These are phyloP conservation scores for Cercospora beticola DNA, from an alignment of 2,329 filamentous ascomycete species.

Conservation along the genomic window DNA sequence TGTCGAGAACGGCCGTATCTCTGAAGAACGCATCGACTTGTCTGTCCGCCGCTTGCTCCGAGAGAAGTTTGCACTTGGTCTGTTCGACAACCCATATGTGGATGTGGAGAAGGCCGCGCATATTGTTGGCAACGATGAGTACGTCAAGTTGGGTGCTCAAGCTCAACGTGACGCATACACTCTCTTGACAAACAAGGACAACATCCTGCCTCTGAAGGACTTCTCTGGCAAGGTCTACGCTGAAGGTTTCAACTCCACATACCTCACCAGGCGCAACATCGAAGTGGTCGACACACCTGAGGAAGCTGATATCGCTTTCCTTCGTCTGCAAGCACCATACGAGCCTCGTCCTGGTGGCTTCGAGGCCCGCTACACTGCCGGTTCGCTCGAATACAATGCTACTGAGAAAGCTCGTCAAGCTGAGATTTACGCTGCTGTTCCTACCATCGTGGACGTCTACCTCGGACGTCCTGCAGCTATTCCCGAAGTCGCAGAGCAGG, in stretches of 20 bases:
- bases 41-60: conserved; percentile 50
- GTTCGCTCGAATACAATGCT: conserved; percentile 45
- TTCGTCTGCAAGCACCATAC: conserved; percentile 44
- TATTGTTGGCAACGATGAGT: conserved; percentile 49
- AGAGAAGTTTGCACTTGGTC: conserved; percentile 54
- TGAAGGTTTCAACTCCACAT: conserved; percentile 39
- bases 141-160: conserved; percentile 41
- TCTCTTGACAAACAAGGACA: conserved; percentile 40
- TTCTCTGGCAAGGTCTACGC: conserved; percentile 37
- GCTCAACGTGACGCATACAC: conserved; percentile 42
- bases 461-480: conserved; percentile 48
- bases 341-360: conserved; percentile 46
- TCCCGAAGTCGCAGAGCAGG: conserved; percentile 44
- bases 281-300: conserved; percentile 38
- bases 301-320: conserved; percentile 45
- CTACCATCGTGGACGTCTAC: conserved; percentile 47
- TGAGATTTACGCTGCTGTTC: conserved; percentile 42
- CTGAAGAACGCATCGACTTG: conserved; percentile 48
- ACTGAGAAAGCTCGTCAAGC: conserved; percentile 43
- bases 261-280: conserved; percentile 37
- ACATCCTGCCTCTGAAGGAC: conserved; percentile 34
- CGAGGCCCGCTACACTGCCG: conserved; percentile 43
- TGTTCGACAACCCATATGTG: conserved; percentile 55
- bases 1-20: conserved; percentile 44
- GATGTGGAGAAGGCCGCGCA: conserved; percentile 45